phyloP scores from a whole-genome alignment of 805 yeast genomes.

The Ogataea nonfermentans region DNA sequence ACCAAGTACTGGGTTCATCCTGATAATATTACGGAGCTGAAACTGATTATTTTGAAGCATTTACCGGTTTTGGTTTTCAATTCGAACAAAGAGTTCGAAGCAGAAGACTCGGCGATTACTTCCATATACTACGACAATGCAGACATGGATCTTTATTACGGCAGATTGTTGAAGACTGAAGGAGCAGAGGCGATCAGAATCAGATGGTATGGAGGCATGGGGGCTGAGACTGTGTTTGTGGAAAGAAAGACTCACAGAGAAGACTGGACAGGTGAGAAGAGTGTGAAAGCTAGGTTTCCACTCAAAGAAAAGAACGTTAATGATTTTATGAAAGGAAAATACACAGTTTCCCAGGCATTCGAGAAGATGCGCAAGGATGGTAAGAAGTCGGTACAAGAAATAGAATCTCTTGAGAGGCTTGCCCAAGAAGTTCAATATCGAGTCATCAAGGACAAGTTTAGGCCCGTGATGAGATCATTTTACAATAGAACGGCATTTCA shows the following conservation, averaged over 20 bases:
- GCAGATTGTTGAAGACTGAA: conserved; percentile 92
- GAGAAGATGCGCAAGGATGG: conserved; percentile 92
- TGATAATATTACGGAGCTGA: conserved; percentile 94
- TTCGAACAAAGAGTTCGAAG: conserved; percentile 91
- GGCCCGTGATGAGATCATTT: conserved; percentile 95
- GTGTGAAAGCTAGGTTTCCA: conserved; percentile 96
- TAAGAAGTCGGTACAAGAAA: conserved; percentile 80
- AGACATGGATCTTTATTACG: conserved; percentile 86
- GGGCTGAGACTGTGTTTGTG: conserved; percentile 84
- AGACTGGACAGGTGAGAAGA: conserved; percentile 99
- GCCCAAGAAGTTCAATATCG: conserved; percentile 94
- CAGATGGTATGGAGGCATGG: conserved; percentile 99
- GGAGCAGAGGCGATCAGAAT: conserved; percentile 98
- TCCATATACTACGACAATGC: conserved; percentile 94
- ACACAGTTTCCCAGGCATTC: conserved; percentile 84
- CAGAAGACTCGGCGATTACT: conserved; percentile 93
- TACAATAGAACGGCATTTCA: conserved; percentile 99
- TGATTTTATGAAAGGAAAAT: conserved; percentile 76
- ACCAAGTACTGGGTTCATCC: conserved; percentile 99
- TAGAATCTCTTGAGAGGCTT: conserved; percentile 86
- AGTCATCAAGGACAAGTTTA: conserved; percentile 73
- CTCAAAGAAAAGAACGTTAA: conserved; percentile 90
- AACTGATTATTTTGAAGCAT: conserved; percentile 88
- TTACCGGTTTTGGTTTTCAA: conserved; percentile 96
- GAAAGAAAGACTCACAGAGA: conserved; percentile 98